These are phyloP conservation scores for Agrostemma githago DNA, from an alignment of 148 eudicot species.

Conservation along the genomic window DNA sequence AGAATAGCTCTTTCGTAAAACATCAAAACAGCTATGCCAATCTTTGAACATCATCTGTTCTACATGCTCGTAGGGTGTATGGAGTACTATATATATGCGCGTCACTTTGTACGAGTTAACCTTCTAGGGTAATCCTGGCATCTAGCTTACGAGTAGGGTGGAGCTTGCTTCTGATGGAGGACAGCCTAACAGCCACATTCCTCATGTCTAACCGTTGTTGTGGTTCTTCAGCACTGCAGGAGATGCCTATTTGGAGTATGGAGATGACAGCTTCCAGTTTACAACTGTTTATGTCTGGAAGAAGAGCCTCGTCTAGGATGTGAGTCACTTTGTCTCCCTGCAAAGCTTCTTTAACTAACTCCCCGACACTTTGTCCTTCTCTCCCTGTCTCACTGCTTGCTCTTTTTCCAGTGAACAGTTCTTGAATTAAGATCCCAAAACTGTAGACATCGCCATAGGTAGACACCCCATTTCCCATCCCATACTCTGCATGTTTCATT, in stretches of 20 bases:
- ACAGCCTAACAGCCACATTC: not conserved
- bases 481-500: slow-evolving; percentile 21
- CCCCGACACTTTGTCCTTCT: slow-evolving; percentile 16
- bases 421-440: slow-evolving; percentile 26
- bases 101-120: not conserved
- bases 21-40: not conserved
- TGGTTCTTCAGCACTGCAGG: slow-evolving; percentile 13
- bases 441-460: slow-evolving; percentile 27
- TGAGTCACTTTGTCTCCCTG: slow-evolving; percentile 11
- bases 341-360: slow-evolving; percentile 10
- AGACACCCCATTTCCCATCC: slow-evolving; percentile 25
- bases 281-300: slow-evolving; percentile 2
- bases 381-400: slow-evolving; percentile 21
- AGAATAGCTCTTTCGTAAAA: too few species aligned
- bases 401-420: slow-evolving; percentile 26
- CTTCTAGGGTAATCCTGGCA: not conserved
- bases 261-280: slow-evolving; percentile 4
- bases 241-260: slow-evolving; percentile 6
- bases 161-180: slow-evolving; percentile 17
- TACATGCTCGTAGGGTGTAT: too few species aligned
- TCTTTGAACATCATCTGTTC: not conserved
- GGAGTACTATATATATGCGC: too few species aligned
- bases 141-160: not conserved
- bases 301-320: slow-evolving; percentile 12
- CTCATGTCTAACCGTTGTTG: slow-evolving; percentile 11